phyloP scores from a whole-genome alignment of 257 asterid genomes.

The Solanum clarkiae region DNA sequence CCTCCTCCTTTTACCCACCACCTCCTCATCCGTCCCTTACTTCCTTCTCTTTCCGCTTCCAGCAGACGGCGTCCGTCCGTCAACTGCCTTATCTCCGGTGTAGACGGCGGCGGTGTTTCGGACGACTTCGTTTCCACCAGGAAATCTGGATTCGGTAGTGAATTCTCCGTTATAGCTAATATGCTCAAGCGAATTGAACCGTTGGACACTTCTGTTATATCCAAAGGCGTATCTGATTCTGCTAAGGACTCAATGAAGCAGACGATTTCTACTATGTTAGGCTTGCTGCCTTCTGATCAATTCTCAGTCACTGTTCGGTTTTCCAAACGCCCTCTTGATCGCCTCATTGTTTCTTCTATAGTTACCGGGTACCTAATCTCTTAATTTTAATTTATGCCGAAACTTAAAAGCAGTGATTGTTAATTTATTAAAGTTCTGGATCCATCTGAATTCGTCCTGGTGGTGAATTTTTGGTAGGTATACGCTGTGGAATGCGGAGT shows the following conservation, averaged over 20 bases:
- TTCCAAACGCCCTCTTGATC: constrained; percentile 61
- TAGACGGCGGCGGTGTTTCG: constrained; percentile 93
- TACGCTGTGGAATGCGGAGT: constrained; percentile 97
- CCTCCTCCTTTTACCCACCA: constrained; percentile 15
- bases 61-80: background rate
- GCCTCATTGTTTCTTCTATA: constrained; percentile 77
- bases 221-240: constrained; percentile 77
- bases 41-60: constrained; percentile 15
- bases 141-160: constrained; percentile 63
- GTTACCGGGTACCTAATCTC: constrained; percentile 60
- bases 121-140: constrained; percentile 91
- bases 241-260: constrained; percentile 99
- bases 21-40: constrained; percentile 39
- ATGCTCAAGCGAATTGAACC: constrained; percentile 89
- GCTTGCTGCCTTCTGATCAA: constrained; percentile 94
- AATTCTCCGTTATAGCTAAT: constrained; percentile 79
- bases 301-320: constrained; percentile 63
- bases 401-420: background rate
- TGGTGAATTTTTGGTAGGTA: constrained; percentile 29
- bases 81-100: constrained; percentile 67
- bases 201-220: constrained; percentile 63
- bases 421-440: background rate
- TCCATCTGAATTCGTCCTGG: background rate
- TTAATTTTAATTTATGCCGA: background rate
- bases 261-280: constrained; percentile 94